These are phyloP conservation scores for Mycena albidolilacea DNA, from an alignment of 768 basidiomycete genomes.

Conservation along the genomic window DNA sequence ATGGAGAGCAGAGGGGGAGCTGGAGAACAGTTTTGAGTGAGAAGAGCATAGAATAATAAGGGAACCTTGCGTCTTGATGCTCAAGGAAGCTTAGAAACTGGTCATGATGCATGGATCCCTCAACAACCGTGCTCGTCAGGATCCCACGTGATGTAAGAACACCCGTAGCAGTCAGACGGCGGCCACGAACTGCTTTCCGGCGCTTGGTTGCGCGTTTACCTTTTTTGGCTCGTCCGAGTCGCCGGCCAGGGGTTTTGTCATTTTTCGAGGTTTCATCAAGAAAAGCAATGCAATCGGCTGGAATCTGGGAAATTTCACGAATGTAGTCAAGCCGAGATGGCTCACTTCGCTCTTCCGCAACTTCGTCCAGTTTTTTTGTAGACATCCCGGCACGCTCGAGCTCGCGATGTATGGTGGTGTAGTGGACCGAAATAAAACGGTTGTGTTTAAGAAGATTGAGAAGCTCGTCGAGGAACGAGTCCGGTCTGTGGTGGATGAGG, in stretches of 20 bases:
- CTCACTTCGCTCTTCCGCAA: conserved; percentile 52
- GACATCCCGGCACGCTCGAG: conserved; percentile 41
- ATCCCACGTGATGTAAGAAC: background rate
- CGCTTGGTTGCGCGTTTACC: conserved; percentile 11
- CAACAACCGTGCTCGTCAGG: background rate
- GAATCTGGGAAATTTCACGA: conserved; percentile 45
- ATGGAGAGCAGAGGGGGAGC: no score
- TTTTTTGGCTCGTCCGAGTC: background rate
- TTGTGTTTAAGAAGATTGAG: no score
- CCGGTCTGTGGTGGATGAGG: conserved; percentile 41
- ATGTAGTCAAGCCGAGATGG: conserved; percentile 44
- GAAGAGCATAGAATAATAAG: no score
- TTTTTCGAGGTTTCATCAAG: conserved; percentile 54
- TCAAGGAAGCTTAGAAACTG: no score
- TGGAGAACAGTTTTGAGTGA: no score
- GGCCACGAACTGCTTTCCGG: background rate
- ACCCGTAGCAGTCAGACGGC: background rate
- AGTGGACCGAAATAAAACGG: no score
- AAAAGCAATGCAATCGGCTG: conserved; percentile 51
- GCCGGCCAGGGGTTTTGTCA: conserved; percentile 42
- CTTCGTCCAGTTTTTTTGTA: conserved; percentile 47
- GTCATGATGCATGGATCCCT: no score
- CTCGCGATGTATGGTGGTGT: no score
- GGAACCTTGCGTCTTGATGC: no score
- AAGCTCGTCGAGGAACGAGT: conserved; percentile 49